Evolutionary conservation across 1,284 basidiomycete genomes (phyloP).

Genomic region (Microbotryum silenes-acaulis): DNA sequence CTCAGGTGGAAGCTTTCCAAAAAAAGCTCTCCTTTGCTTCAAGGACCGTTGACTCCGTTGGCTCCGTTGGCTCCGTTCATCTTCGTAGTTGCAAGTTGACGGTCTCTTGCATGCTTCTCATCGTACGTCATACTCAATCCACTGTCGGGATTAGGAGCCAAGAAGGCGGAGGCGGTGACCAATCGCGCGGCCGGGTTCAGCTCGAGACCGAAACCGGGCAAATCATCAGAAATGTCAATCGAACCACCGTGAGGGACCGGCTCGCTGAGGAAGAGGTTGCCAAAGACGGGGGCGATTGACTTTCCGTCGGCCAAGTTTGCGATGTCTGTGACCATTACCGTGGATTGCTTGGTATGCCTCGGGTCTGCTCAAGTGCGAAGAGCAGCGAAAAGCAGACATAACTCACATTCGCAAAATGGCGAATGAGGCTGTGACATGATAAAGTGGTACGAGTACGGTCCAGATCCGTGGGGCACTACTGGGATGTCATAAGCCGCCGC

Average conservation of each 20-base stretch:
- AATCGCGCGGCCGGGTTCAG: slow-evolving; percentile 47
- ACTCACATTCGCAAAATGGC: slow-evolving; percentile 38
- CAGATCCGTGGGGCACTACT: slow-evolving; percentile 50
- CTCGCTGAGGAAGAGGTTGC: slow-evolving; percentile 50
- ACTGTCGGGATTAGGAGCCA: slow-evolving; percentile 11
- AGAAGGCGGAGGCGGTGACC: slow-evolving; percentile 38
- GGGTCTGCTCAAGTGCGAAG: too few species aligned
- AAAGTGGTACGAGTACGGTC: slow-evolving; percentile 45
- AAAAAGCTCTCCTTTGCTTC: too few species aligned
- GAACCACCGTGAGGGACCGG: slow-evolving; percentile 45
- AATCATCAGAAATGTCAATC: slow-evolving; percentile 41
- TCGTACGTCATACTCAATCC: slow-evolving; percentile 9
- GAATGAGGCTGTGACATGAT: slow-evolving; percentile 42
- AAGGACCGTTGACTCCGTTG: too few species aligned
- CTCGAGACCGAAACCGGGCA: slow-evolving; percentile 48
- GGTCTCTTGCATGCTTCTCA: not conserved
- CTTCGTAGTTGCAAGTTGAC: not conserved
- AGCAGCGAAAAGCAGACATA: not conserved
- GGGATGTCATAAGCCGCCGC: slow-evolving; percentile 48
- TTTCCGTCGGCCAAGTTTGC: slow-evolving; percentile 51
- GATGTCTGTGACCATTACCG: slow-evolving; percentile 39
- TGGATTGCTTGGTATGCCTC: too few species aligned
- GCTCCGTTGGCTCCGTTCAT: not conserved
- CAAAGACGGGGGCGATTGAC: slow-evolving; percentile 48
- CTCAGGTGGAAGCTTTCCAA: too few species aligned